These are phyloP conservation scores for Marasmius fiardii DNA, from an alignment of 1,284 basidiomycete species.

Conservation along the genomic window DNA sequence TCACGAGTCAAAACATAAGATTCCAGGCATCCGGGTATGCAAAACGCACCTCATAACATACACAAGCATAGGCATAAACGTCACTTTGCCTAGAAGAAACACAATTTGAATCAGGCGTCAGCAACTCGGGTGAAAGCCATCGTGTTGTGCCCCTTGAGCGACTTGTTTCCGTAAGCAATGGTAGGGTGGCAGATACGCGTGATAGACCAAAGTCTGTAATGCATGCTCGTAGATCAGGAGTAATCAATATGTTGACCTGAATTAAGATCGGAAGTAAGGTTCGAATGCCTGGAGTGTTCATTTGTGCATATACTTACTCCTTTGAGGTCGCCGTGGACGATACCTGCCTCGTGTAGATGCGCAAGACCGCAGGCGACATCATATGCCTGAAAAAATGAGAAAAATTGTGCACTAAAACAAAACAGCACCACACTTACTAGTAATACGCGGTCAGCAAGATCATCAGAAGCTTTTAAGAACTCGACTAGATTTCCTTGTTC, in stretches of 20 bases:
- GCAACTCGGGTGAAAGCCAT: too few relatives aligned
- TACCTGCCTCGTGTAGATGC: not conserved
- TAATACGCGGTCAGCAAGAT: not conserved
- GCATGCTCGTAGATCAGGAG: too few relatives aligned
- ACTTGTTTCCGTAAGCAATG: too few relatives aligned
- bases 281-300: not conserved
- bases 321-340: not conserved
- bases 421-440: not conserved
- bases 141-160: too few relatives aligned
- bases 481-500: not conserved
- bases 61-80: too few relatives aligned
- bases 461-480: not conserved
- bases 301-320: not conserved
- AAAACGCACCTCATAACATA: slow-evolving; percentile 1
- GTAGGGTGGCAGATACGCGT: too few relatives aligned
- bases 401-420: not conserved
- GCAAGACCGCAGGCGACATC: too few relatives aligned
- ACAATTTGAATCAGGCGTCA: too few relatives aligned
- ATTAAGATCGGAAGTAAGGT: not conserved
- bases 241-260: slow-evolving; percentile 4
- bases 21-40: not conserved
- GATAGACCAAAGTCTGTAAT: too few relatives aligned
- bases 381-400: not conserved
- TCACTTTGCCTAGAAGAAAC: too few relatives aligned
- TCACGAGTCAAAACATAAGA: not conserved